A percentile compares a stretch with the other conserved stretches of the same genome.
These are phyloP conservation scores for Hirsutella rhossiliensis DNA, from an alignment of 2,329 filamentous ascomycete genomes.

Conservation along the genomic window DNA sequence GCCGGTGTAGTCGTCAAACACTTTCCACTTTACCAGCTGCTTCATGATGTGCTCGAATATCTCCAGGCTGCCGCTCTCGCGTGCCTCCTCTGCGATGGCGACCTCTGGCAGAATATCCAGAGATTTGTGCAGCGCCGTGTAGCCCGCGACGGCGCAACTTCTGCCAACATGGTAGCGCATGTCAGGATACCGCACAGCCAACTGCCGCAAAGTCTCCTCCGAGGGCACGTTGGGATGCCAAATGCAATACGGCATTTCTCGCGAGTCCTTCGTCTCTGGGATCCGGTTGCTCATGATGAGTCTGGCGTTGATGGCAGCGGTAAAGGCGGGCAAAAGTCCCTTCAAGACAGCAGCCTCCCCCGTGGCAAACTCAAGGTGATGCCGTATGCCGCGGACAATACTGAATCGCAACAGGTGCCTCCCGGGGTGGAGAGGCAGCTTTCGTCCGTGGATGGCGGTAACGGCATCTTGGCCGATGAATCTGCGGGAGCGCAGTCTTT, in stretches of 20 bases:
- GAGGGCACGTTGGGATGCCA: conserved; percentile 23
- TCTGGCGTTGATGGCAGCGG: conserved; percentile 13
- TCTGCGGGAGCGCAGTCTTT: background rate
- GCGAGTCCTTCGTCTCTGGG: conserved; percentile 11
- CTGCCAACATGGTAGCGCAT: conserved; percentile 25
- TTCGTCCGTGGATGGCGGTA: background rate
- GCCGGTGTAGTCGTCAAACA: conserved; percentile 23
- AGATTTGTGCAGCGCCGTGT: conserved; percentile 19
- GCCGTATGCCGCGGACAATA: background rate
- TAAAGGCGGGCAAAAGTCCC: background rate
- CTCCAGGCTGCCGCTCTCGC: conserved; percentile 11
- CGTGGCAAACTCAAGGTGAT: background rate
- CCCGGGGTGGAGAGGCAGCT: background rate
- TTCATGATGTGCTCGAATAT: conserved; percentile 20
- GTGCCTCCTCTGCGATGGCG: conserved; percentile 25
- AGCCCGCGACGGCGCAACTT: conserved; percentile 25
- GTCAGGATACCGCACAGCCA: conserved; percentile 18
- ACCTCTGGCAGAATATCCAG: conserved; percentile 24
- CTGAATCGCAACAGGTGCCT: background rate
- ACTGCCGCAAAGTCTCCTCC: conserved; percentile 20
- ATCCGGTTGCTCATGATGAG: conserved; percentile 21
- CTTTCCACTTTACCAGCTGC: conserved; percentile 10
- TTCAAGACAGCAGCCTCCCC: background rate
- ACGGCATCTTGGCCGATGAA: background rate
- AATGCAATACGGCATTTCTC: conserved; percentile 24